Base-by-base conservation (phyloP, 805 yeast genomes). In the Saccharomycopsis sp. region DNA sequence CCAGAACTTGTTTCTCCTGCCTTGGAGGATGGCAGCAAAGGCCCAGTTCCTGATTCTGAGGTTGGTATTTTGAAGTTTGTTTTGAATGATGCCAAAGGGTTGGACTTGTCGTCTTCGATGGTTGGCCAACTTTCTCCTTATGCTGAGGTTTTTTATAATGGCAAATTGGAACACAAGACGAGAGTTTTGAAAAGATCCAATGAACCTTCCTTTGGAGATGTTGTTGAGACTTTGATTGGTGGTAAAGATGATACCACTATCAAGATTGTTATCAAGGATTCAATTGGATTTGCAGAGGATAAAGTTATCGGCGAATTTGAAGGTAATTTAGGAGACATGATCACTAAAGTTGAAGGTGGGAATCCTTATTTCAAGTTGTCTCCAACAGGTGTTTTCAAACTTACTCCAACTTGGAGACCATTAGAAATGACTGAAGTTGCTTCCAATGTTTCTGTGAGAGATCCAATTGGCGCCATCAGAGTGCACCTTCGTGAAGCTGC, bases 121-220 rank as follows among this genome's bases (percentile, higher is more conserved):
- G 56, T 62, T 27, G 69, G 68, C 20, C 51, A 48, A 23, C 48
- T 68, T 47, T 62, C 79, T 54, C 81, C 92, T 21, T 77, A 71
- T 57, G 87, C 87, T 12, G 83, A 79, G 52, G 56, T 83, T 16
- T 74, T 61, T 50, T 57, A 80, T 38, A 74, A 80, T 55, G 70
- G 69, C 30, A 69, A 75, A 48, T 59, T 73, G 40, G 65, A 69
- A n/a, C 69, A 71, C 51, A 62, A 61, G 4, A 72, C 76, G 41
- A 74, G 92, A 64, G 69, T 71, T 23, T 64, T 81, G 55, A 77
- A 74, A 52, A 70, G 74, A 53, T 68, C 76, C 6, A 83, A 81
- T 52, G 85, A 77, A 52, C 94, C 94, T 13, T 62, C 77, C 9
- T 83, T 82, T 77, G 77, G 75, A 45, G 75, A 76, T 52, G 56